phyloP scores from a whole-genome alignment of 352 stramenopile genomes.

The Sclerospora graminicola region DNA sequence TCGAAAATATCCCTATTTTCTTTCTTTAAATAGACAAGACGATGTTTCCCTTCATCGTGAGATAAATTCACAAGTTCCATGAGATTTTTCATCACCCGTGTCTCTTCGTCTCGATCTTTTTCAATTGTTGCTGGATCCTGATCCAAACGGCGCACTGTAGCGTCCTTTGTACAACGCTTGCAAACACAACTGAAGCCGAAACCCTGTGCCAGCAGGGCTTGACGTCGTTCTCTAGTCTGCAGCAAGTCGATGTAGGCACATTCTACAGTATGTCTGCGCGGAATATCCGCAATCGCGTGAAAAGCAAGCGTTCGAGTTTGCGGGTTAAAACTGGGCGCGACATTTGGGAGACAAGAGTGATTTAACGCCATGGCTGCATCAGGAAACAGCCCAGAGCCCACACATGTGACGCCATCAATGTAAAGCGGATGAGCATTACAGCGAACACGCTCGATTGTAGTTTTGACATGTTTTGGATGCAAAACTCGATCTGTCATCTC shows the following conservation, averaged over 20 bases:
- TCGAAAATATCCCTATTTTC: constrained; percentile 12
- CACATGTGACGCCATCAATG: constrained; percentile 27
- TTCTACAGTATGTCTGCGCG: constrained; percentile 21
- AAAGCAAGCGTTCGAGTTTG: constrained; percentile 36
- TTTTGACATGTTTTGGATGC: constrained; percentile 18
- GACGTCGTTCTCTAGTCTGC: constrained; percentile 24
- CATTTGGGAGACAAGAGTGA: constrained; percentile 56
- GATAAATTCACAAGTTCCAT: constrained; percentile 16
- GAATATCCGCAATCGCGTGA: constrained; percentile 29
- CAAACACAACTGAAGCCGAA: constrained; percentile 53
- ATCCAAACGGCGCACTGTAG: background rate
- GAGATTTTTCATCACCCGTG: constrained; percentile 18
- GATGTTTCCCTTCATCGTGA: constrained; percentile 2
- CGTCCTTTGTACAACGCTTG: constrained; percentile 24
- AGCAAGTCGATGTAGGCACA: constrained; percentile 51
- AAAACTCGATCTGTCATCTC: constrained; percentile 3
- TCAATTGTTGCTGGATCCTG: background rate
- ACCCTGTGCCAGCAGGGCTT: constrained; percentile 20
- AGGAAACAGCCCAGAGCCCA: constrained; percentile 48
- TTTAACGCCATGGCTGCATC: constrained; percentile 62
- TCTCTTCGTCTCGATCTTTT: constrained; percentile 8
- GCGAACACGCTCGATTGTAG: constrained; percentile 32
- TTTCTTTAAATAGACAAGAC: constrained; percentile 7
- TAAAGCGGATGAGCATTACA: constrained; percentile 49
- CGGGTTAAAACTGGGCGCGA: constrained; percentile 38